Conservation (phyloP, 1,284 basidiomycete species). For the Golubevia pallescens region DNA sequence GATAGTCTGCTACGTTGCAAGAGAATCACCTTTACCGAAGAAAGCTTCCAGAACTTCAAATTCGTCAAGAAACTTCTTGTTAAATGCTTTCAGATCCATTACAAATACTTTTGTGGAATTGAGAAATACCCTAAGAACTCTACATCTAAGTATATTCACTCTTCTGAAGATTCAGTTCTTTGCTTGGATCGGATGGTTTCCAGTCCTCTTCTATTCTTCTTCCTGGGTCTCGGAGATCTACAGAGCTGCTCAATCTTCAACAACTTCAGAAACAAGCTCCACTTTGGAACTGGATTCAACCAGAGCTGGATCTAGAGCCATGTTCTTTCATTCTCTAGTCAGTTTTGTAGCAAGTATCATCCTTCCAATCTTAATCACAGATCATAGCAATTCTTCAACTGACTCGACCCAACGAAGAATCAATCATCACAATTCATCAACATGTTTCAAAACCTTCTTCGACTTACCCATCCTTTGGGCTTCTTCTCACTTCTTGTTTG, state of each 20-base stretch:
- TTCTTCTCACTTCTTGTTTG: conserved; percentile 38
- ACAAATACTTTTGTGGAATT: not conserved
- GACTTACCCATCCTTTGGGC: conserved; percentile 44
- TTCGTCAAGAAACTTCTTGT: not conserved
- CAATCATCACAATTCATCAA: conserved; percentile 5
- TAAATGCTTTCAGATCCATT: not conserved
- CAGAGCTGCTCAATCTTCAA: conserved; percentile 18
- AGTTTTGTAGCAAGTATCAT: conserved; percentile 31
- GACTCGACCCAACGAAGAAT: too few relatives aligned
- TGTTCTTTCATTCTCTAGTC: conserved; percentile 37
- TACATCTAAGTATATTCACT: too few relatives aligned
- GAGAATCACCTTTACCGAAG: conserved; percentile 11
- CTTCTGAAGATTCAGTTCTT: conserved; percentile 16
- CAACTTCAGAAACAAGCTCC: too few relatives aligned
- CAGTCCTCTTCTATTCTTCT: conserved; percentile 44
- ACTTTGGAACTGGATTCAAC: conserved; percentile 24
- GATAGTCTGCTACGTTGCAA: conserved; percentile 20
- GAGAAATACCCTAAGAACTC: not conserved
- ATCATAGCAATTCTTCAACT: conserved; percentile 17
- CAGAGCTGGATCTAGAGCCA: conserved; percentile 34
- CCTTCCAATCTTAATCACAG: conserved; percentile 30
- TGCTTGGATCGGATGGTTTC: conserved; percentile 56
- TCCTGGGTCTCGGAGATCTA: conserved; percentile 55
- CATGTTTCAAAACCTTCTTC: conserved; percentile 15
- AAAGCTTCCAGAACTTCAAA: not conserved